phyloP scores from a whole-genome alignment of 139 green algal species.

The Tetradesmus lagerheimii region DNA sequence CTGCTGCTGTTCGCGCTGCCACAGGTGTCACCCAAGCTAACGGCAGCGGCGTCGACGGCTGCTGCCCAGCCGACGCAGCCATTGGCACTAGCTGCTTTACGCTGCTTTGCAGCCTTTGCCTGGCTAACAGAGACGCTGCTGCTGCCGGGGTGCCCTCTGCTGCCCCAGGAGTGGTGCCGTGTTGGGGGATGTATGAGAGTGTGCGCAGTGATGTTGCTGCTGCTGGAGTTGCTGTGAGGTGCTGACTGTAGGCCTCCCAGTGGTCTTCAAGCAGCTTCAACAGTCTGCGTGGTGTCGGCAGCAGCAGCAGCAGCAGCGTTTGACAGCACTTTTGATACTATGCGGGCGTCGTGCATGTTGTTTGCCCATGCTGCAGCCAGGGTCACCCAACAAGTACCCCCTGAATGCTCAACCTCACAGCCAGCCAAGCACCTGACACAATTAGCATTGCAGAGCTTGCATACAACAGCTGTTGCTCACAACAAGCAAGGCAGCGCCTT shows the following conservation, averaged over 20 bases:
- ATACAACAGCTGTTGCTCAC: too few species aligned
- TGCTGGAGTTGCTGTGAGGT: background rate
- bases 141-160: background rate
- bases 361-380: too few species aligned
- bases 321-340: too few species aligned
- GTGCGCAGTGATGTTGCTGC: background rate
- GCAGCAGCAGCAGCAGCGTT: background rate
- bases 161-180: background rate
- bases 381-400: too few species aligned
- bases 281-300: background rate
- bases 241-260: slow-evolving; percentile 11
- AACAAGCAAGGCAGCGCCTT: too few species aligned
- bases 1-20: background rate
- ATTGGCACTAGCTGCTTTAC: background rate
- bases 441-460: too few species aligned
- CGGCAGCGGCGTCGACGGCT: background rate
- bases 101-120: background rate
- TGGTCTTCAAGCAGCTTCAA: slow-evolving; percentile 35
- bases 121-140: background rate
- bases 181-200: background rate
- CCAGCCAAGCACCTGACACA: too few species aligned
- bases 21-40: background rate
- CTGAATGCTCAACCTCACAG: too few species aligned
- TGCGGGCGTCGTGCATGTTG: too few species aligned
- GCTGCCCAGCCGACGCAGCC: background rate